Conservation (phyloP, 352 stramenopile species). For the Phytopythium sindhum region DNA sequence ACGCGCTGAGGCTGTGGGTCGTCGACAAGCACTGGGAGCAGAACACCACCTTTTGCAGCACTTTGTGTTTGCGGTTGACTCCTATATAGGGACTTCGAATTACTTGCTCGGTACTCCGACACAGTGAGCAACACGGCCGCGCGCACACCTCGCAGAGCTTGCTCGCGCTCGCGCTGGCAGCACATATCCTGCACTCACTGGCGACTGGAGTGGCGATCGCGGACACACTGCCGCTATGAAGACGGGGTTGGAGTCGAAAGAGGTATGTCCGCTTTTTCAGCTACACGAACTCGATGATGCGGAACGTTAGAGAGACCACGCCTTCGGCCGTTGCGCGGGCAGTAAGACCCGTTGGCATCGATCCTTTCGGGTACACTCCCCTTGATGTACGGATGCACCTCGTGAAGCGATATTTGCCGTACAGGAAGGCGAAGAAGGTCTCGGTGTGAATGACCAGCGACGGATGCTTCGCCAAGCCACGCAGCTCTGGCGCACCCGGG, state of each 20-base stretch:
- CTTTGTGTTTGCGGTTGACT: neutral
- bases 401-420: slow-evolving; percentile 1
- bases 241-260: neutral
- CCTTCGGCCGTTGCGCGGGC: slow-evolving; percentile 4
- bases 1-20: neutral
- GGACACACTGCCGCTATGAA: neutral
- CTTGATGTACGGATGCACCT: slow-evolving; percentile 10
- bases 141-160: neutral
- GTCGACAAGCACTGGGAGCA: neutral
- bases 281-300: slow-evolving; percentile 3
- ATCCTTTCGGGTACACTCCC: neutral
- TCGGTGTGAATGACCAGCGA: neutral
- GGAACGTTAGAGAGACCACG: neutral
- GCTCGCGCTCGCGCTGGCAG: neutral
- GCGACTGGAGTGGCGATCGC: neutral
- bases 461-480: neutral
- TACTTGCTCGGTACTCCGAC: neutral
- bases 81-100: neutral
- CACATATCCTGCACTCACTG: neutral
- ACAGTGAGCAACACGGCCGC: neutral
- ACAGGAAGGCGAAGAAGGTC: slow-evolving; percentile 4
- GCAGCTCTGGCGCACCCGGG: neutral
- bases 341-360: neutral
- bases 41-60: slow-evolving; percentile 1
- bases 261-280: slow-evolving; percentile 17